phyloP scores from a whole-genome alignment of 2,329 filamentous ascomycete genomes.

The Hypomyces rosellus region DNA sequence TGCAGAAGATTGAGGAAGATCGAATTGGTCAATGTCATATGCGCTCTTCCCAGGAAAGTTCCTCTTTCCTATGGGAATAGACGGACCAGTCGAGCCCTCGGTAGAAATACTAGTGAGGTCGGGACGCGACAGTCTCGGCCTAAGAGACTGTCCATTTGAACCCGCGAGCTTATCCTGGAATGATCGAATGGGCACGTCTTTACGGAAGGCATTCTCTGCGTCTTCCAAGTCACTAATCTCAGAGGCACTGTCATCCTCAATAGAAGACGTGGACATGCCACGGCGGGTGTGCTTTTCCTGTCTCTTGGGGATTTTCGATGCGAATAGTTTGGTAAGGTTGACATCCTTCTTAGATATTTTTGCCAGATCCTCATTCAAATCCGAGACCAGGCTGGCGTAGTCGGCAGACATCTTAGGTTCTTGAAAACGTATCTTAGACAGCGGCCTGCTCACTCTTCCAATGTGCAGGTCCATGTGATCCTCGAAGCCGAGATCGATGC shows the following conservation, averaged over 20 bases:
- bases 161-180: slow-evolving; percentile 18
- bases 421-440: slow-evolving; percentile 21
- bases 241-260: slow-evolving; percentile 28
- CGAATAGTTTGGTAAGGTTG: slow-evolving; percentile 2
- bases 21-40: slow-evolving; percentile 11
- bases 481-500: slow-evolving; percentile 49
- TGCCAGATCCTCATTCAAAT: slow-evolving; percentile 36
- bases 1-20: slow-evolving; percentile 5
- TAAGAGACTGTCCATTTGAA: slow-evolving; percentile 18
- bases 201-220: slow-evolving; percentile 22
- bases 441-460: slow-evolving; percentile 21
- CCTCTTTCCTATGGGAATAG: background rate
- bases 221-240: slow-evolving; percentile 51
- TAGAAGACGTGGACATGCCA: slow-evolving; percentile 4
- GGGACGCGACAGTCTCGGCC: slow-evolving; percentile 21
- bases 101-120: slow-evolving; percentile 6
- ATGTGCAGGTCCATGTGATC: slow-evolving; percentile 44
- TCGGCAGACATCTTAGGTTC: slow-evolving; percentile 29
- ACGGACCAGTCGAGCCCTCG: background rate
- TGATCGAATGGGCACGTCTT: slow-evolving; percentile 18
- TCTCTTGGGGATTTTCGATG: slow-evolving; percentile 2
- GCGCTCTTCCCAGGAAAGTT: slow-evolving; percentile 11
- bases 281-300: slow-evolving; percentile 5
- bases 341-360: slow-evolving; percentile 18
- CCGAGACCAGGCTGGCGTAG: slow-evolving; percentile 38